Percentiles rank a stretch among this genome's conserved stretches.
phyloP scores from a whole-genome alignment of 2,329 filamentous ascomycete genomes.

The Fusarium hostae region DNA sequence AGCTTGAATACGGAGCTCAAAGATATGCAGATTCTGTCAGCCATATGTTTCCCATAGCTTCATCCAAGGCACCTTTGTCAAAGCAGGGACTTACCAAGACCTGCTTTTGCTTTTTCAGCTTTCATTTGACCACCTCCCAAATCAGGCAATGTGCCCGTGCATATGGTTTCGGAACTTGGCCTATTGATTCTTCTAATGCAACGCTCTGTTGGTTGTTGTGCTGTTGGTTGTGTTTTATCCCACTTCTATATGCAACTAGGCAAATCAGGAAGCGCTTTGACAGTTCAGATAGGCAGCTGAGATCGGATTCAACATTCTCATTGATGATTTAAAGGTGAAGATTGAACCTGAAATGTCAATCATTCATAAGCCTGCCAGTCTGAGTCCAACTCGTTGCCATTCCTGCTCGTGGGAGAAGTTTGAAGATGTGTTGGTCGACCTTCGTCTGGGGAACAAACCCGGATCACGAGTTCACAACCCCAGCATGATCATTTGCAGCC shows the following conservation, averaged over 20 bases:
- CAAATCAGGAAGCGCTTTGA: neutral
- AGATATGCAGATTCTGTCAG: neutral
- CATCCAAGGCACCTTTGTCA: neutral
- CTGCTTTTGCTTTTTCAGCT: neutral
- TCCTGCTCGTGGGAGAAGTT: neutral
- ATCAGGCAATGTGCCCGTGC: fast-evolving
- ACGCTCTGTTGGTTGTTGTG: slow-evolving; percentile 3
- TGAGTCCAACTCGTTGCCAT: neutral
- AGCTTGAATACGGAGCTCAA: neutral
- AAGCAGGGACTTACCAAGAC: neutral
- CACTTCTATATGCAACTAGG: neutral
- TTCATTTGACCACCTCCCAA: neutral
- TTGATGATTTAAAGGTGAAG: neutral
- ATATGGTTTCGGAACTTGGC: neutral
- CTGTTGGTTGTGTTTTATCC: slow-evolving; percentile 1
- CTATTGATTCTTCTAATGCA: neutral
- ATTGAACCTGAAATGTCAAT: neutral
- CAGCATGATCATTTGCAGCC: neutral
- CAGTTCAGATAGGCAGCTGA: neutral
- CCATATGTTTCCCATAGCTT: neutral
- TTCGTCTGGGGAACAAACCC: neutral
- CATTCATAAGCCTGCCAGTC: neutral
- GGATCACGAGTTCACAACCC: neutral
- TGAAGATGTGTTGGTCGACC: neutral
- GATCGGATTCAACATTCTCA: neutral